Percentiles rank a stretch among this genome's conserved stretches.
These are phyloP conservation scores for Tetrapisispora pingtungensis DNA, from an alignment of 805 yeast species.

Conservation along the genomic window DNA sequence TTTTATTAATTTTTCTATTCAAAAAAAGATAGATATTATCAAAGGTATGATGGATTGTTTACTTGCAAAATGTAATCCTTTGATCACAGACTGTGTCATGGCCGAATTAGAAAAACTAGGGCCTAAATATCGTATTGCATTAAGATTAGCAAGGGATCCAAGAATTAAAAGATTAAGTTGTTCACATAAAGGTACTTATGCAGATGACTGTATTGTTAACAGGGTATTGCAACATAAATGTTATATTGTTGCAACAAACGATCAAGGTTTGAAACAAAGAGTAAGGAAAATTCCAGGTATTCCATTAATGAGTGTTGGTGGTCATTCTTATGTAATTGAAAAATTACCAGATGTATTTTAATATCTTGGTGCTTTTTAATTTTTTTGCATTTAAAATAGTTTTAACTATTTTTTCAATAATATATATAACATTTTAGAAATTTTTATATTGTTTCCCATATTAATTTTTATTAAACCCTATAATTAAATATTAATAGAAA, in stretches of 20 bases:
- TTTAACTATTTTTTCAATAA: no score
- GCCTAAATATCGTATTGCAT: conserved; percentile 86
- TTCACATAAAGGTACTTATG: conserved; percentile 92
- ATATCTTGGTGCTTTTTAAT: background rate
- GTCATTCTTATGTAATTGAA: conserved; percentile 84
- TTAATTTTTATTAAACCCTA: no score
- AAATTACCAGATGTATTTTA: conserved; percentile 89
- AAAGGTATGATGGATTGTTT: conserved; percentile 95
- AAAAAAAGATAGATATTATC: conserved; percentile 89
- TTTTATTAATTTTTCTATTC: conserved; percentile 92
- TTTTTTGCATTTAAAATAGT: background rate
- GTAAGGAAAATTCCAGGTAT: conserved; percentile 95
- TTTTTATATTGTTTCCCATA: no score
- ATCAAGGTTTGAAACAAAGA: conserved; percentile 91
- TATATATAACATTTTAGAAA: no score
- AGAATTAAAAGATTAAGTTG: conserved; percentile 80
- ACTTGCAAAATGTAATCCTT: conserved; percentile 90
- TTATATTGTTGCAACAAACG: conserved; percentile 94
- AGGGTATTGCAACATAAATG: conserved; percentile 95
- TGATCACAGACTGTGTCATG: conserved; percentile 94
- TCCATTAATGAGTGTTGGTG: conserved; percentile 94
- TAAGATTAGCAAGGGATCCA: conserved; percentile 88
- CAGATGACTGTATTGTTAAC: conserved; percentile 93
- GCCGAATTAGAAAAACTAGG: conserved; percentile 96
- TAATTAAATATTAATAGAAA: no score